A percentile compares a stretch with the other conserved stretches of the same genome.
These are phyloP conservation scores for Hysterangium stoloniferum DNA, from an alignment of 768 basidiomycete species.

Conservation along the genomic window DNA sequence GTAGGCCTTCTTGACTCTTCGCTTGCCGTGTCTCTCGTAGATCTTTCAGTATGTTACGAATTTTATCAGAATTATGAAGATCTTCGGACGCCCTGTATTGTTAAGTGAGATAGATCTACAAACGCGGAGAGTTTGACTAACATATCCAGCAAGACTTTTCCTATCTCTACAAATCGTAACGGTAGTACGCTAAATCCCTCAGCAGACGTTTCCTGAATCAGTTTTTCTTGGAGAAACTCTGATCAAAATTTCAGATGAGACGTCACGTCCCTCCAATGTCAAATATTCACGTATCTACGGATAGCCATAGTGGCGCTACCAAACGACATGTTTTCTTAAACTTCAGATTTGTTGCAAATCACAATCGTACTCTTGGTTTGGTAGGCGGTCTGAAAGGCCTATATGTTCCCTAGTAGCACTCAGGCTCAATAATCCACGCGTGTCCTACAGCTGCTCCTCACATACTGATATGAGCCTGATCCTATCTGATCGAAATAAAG, in stretches of 20 bases:
- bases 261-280: neutral
- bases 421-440: neutral
- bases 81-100: constrained; percentile 81
- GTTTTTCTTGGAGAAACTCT: constrained; percentile 77
- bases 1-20: constrained; percentile 82
- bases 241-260: neutral
- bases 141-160: constrained; percentile 92
- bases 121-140: constrained; percentile 34
- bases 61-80: constrained; percentile 71
- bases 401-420: constrained; percentile 64
- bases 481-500: constrained; percentile 82
- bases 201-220: constrained; percentile 67
- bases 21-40: constrained; percentile 94
- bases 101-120: neutral
- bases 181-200: constrained; percentile 74
- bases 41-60: constrained; percentile 84
- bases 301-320: constrained; percentile 84
- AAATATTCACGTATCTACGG: constrained; percentile 51
- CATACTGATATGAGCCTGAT: constrained; percentile 86
- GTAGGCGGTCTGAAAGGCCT: constrained; percentile 88
- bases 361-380: constrained; percentile 81
- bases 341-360: constrained; percentile 94
- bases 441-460: neutral
- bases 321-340: constrained; percentile 92
- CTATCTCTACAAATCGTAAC: constrained; percentile 82